phyloP scores from a whole-genome alignment of 2,329 filamentous ascomycete species.

The Xylaria sp. region DNA sequence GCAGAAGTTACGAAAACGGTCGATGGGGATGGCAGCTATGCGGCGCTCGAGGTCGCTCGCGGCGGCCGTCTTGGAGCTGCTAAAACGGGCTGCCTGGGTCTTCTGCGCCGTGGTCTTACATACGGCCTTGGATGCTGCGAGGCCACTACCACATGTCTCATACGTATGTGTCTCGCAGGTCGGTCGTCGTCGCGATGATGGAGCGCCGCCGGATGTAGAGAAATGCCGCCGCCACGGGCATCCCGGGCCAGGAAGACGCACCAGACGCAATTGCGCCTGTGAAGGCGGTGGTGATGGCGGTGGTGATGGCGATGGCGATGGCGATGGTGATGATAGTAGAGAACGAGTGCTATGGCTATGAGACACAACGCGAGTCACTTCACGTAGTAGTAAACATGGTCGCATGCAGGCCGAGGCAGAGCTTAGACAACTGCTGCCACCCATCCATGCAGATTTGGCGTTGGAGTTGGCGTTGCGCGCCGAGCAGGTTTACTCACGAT shows the following conservation, averaged over 20 bases:
- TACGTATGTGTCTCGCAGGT: background rate
- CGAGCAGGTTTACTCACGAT: background rate
- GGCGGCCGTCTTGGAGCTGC: slow-evolving; percentile 45
- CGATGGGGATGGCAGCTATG: slow-evolving; percentile 80
- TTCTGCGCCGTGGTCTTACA: too few relatives aligned
- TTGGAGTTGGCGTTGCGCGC: slow-evolving; percentile 13
- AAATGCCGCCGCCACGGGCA: background rate
- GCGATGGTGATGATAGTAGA: slow-evolving; percentile 15
- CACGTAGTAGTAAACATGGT: slow-evolving; percentile 43
- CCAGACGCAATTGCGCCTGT: slow-evolving; percentile 11
- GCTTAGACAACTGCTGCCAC: slow-evolving; percentile 44
- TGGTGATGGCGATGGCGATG: slow-evolving; percentile 16
- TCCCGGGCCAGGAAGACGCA: slow-evolving; percentile 16
- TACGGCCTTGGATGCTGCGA: background rate
- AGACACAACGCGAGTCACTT: slow-evolving; percentile 29
- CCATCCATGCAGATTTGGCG: slow-evolving; percentile 49
- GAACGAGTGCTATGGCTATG: slow-evolving; percentile 44
- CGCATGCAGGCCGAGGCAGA: slow-evolving; percentile 43
- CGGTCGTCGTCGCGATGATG: background rate
- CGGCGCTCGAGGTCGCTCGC: slow-evolving; percentile 62
- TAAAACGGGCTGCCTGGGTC: slow-evolving; percentile 35
- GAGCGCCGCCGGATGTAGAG: background rate
- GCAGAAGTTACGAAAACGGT: slow-evolving; percentile 92
- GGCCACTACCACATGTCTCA: background rate
- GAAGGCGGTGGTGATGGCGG: slow-evolving; percentile 25